Conservation (phyloP, 1,284 basidiomycete species). For the Neonothopanus nambi region DNA sequence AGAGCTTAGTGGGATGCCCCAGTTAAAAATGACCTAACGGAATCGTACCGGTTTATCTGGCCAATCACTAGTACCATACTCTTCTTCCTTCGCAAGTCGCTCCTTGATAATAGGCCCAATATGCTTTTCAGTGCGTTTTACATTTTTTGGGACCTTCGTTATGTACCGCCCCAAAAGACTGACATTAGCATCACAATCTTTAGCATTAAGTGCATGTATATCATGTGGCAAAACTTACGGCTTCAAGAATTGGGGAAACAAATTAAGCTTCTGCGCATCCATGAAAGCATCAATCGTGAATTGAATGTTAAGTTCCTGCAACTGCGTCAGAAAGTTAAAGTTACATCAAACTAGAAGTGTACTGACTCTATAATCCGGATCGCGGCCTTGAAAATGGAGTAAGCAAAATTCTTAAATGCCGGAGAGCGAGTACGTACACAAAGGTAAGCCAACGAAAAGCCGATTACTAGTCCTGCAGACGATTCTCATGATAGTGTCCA, state of each 20-base stretch:
- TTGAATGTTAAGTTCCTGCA: constrained; percentile 9
- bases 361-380: not conserved
- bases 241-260: constrained; percentile 7
- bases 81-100: constrained; percentile 9
- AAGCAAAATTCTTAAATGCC: too few species aligned
- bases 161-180: not conserved
- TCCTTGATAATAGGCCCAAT: constrained; percentile 19
- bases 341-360: not conserved
- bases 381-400: not conserved
- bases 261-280: not conserved
- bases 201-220: not conserved
- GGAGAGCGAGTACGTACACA: constrained; percentile 21
- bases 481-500: constrained; percentile 21
- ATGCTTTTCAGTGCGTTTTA: constrained; percentile 18
- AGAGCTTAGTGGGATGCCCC: not conserved
- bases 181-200: not conserved
- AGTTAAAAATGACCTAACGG: not conserved
- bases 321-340: not conserved
- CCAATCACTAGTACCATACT: constrained; percentile 13
- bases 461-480: constrained; percentile 29
- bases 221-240: constrained; percentile 5
- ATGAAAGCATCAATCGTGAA: constrained; percentile 10
- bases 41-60: constrained; percentile 11
- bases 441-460: constrained; percentile 30
- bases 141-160: not conserved